Evolutionary conservation across 2,329 filamentous ascomycete genomes (phyloP).

Genomic region (Penicillium sp.): DNA sequence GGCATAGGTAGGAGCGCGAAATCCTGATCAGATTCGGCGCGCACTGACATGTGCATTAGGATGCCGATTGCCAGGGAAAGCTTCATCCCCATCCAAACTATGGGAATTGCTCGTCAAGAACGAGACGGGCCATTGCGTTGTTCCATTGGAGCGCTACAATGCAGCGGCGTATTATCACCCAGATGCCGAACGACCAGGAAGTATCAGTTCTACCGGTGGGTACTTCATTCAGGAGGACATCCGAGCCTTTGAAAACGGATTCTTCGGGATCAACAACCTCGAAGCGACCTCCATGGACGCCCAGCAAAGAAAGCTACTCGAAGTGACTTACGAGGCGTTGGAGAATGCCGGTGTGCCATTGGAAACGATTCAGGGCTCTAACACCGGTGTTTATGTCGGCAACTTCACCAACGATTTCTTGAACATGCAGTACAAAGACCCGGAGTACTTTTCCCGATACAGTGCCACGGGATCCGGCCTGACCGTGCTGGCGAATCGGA

Average conservation of each 20-base stretch:
- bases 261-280: slow-evolving; percentile 2
- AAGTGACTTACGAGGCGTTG: slow-evolving; percentile 3
- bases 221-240: slow-evolving; percentile 3
- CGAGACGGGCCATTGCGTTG: background rate
- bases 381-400: slow-evolving; percentile 1
- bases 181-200: background rate
- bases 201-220: background rate
- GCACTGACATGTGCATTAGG: background rate
- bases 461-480: background rate
- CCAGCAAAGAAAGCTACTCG: slow-evolving; percentile 4
- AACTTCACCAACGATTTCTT: slow-evolving; percentile 3
- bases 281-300: slow-evolving; percentile 8
- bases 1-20: background rate
- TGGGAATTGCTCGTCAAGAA: background rate
- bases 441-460: background rate
- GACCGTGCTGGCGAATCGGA: background rate
- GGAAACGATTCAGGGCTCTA: background rate
- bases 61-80: background rate
- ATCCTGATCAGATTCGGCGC: background rate
- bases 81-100: background rate
- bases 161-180: background rate
- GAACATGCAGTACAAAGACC: background rate
- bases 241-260: background rate
- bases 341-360: slow-evolving; percentile 2
- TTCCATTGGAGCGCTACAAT: background rate